Percentiles rank a stretch among this genome's conserved stretches.
Evolutionary conservation across 352 stramenopile species (phyloP).

Genomic region (Pythium biforme): DNA sequence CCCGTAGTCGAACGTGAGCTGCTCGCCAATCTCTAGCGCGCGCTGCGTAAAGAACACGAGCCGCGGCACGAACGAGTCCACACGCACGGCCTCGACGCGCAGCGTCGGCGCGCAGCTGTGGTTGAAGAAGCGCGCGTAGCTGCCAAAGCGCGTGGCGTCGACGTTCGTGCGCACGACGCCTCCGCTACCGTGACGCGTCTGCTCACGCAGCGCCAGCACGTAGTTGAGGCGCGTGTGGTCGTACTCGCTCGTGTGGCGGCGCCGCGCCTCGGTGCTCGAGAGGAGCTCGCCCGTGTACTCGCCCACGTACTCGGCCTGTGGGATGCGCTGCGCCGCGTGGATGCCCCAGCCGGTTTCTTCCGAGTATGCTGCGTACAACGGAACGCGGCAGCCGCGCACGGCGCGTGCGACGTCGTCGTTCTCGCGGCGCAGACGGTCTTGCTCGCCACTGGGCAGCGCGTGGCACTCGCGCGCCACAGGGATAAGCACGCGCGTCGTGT

Average conservation of each 20-base stretch:
- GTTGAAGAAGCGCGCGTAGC: constrained; percentile 72
- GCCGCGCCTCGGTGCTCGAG: constrained; percentile 38
- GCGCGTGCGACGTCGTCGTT: constrained; percentile 29
- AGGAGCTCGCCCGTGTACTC: constrained; percentile 71
- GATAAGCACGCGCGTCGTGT: constrained; percentile 31
- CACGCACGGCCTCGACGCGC: constrained; percentile 46
- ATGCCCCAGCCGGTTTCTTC: constrained; percentile 50
- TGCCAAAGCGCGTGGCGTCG: constrained; percentile 45
- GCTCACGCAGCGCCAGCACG: constrained; percentile 55
- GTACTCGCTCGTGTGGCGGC: constrained; percentile 37
- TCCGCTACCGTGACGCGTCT: not conserved
- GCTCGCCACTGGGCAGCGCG: constrained; percentile 26
- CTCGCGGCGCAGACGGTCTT: constrained; percentile 18
- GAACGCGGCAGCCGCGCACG: constrained; percentile 27
- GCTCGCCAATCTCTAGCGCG: constrained; percentile 32
- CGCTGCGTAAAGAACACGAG: constrained; percentile 52
- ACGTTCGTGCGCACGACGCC: constrained; percentile 56
- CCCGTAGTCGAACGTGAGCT: constrained; percentile 72
- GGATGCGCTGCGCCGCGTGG: constrained; percentile 33
- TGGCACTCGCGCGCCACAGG: constrained; percentile 24
- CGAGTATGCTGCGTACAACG: constrained; percentile 31
- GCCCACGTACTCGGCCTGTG: constrained; percentile 36
- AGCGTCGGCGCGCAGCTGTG: constrained; percentile 61
- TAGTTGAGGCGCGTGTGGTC: constrained; percentile 40
- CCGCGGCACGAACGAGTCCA: constrained; percentile 57